A percentile compares a stretch with the other conserved stretches of the same genome.
Evolutionary conservation across 1,139 yeast species (phyloP).

Genomic region (Saccharomyces hybrid): DNA sequence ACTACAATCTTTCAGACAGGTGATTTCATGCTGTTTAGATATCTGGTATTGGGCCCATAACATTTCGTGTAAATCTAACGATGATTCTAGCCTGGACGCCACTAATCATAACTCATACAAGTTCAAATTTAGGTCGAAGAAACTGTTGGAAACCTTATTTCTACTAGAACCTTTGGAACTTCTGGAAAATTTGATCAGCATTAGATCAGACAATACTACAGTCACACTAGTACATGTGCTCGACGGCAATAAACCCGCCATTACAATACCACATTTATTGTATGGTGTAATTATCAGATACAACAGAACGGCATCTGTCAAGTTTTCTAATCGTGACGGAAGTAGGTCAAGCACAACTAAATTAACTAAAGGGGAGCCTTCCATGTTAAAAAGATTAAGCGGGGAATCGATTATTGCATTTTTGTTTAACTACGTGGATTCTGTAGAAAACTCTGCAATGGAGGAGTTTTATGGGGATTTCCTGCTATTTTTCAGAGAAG

Average conservation of each 20-base stretch:
- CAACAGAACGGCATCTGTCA: constrained; percentile 28
- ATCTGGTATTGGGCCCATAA: constrained; percentile 73
- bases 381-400: constrained; percentile 17
- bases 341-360: constrained; percentile 8
- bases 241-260: constrained; percentile 77
- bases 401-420: constrained; percentile 18
- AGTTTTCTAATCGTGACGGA: constrained; percentile 10
- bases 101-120: constrained; percentile 48
- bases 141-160: constrained; percentile 60
- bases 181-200: constrained; percentile 51
- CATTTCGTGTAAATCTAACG: constrained; percentile 65
- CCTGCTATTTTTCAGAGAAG: constrained; percentile 52
- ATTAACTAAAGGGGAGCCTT: constrained; percentile 26
- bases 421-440: constrained; percentile 45
- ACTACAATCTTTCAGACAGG: constrained; percentile 55
- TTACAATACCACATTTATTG: constrained; percentile 62
- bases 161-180: constrained; percentile 67
- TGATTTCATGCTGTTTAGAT: constrained; percentile 45
- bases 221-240: constrained; percentile 45
- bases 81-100: constrained; percentile 26
- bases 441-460: constrained; percentile 66
- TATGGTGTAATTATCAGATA: constrained; percentile 44
- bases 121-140: constrained; percentile 64
- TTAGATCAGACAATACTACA: constrained; percentile 15
- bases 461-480: constrained; percentile 66